phyloP scores from a whole-genome alignment of 495 filamentous ascomycete species.

The Penicillium simplicissimum region DNA sequence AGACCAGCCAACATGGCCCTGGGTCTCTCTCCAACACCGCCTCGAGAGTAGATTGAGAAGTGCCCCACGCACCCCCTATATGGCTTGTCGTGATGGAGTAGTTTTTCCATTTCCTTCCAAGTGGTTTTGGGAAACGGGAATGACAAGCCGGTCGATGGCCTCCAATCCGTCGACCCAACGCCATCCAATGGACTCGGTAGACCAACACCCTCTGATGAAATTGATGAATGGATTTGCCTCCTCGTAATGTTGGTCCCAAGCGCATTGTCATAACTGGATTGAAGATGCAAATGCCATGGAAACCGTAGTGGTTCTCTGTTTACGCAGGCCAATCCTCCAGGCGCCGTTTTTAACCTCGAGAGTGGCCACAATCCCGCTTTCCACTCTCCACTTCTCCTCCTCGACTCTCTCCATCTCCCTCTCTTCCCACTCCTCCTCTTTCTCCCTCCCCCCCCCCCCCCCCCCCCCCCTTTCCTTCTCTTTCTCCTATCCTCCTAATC shows the following conservation, averaged over 20 bases:
- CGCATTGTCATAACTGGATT: not conserved
- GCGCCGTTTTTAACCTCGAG: conserved; percentile 5
- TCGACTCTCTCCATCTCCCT: not conserved
- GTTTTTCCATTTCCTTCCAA: not conserved
- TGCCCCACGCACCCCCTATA: not conserved
- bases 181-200: not conserved
- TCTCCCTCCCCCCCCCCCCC: no score
- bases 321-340: conserved; percentile 12
- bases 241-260: not conserved
- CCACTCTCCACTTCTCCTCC: conserved; percentile 10
- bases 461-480: conserved; percentile 12
- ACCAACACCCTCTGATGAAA: not conserved
- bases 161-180: not conserved
- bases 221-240: not conserved
- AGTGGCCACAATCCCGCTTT: conserved; percentile 10
- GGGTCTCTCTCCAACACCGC: not conserved
- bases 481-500: conserved; percentile 13
- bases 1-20: not conserved
- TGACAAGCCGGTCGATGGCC: conserved; percentile 1
- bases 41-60: not conserved
- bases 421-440: conserved; percentile 16
- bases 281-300: not conserved
- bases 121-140: not conserved
- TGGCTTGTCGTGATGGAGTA: not conserved
- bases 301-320: conserved; percentile 9